Evolutionary conservation across 176 grass and related monocot species (phyloP).

Genomic region (Cocos nucifera): DNA sequence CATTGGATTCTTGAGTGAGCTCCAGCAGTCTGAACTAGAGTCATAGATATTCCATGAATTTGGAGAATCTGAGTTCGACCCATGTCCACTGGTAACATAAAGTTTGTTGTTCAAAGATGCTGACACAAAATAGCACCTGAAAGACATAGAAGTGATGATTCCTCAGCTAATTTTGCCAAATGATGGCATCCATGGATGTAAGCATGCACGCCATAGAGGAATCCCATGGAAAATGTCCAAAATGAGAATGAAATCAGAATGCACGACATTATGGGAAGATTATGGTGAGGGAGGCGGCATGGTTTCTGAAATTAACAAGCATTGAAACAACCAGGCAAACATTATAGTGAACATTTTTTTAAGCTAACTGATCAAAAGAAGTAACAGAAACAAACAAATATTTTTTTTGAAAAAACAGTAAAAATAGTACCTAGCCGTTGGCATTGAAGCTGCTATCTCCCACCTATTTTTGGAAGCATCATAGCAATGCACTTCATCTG

Average conservation of each 20-base stretch:
- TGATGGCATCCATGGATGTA: too few species aligned
- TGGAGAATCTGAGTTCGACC: conserved; percentile 37
- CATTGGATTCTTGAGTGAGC: conserved; percentile 45
- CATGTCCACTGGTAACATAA: conserved; percentile 45
- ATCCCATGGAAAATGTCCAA: too few species aligned
- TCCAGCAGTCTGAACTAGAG: conserved; percentile 37
- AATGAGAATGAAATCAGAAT: too few species aligned
- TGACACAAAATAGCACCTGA: conserved; percentile 50
- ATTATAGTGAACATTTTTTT: too few species aligned
- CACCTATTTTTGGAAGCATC: conserved; percentile 45
- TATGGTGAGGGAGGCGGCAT: too few species aligned
- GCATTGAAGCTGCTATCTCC: conserved; percentile 47
- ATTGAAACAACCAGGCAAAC: too few species aligned
- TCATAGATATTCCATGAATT: conserved; percentile 85
- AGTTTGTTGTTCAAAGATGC: conserved; percentile 44
- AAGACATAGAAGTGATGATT: too few species aligned
- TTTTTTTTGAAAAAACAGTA: conserved; percentile 5
- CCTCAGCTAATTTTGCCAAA: too few species aligned
- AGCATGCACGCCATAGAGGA: too few species aligned
- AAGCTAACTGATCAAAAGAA: background rate
- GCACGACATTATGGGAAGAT: too few species aligned
- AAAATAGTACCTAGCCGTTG: conserved; percentile 49
- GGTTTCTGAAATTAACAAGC: too few species aligned
- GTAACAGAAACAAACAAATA: background rate
- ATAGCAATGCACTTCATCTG: conserved; percentile 60